phyloP scores from a whole-genome alignment of 768 basidiomycete species.

The Leccinum variicolor region DNA sequence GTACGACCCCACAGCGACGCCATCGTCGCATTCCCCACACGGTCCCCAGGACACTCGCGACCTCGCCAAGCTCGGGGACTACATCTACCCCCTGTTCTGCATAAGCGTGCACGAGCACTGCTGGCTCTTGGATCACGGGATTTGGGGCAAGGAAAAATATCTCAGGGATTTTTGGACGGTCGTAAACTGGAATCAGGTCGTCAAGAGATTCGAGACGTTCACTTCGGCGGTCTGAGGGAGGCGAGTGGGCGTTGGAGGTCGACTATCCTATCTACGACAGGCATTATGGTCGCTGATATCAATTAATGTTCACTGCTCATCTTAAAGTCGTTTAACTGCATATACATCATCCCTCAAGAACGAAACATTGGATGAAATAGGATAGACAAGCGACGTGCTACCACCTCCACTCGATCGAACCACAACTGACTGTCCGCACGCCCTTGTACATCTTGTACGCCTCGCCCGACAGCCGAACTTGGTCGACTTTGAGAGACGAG shows the following conservation, averaged over 20 bases:
- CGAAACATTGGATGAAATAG: not conserved
- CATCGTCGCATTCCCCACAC: not conserved
- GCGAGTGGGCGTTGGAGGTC: not conserved
- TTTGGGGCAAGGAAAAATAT: conserved; percentile 91
- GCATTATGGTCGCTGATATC: conserved; percentile 1
- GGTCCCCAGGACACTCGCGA: conserved; percentile 20
- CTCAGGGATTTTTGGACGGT: conserved; percentile 80
- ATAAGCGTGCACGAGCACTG: conserved; percentile 81
- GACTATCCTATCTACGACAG: conserved; percentile 8
- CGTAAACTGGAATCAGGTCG: conserved; percentile 71
- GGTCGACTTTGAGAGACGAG: conserved; percentile 81
- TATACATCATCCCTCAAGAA: conserved; percentile 1
- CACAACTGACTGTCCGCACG: conserved; percentile 54
- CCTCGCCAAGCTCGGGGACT: conserved; percentile 42
- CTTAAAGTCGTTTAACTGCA: conserved; percentile 9
- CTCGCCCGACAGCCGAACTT: conserved; percentile 77
- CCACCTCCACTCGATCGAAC: conserved; percentile 34
- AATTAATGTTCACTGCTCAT: conserved; percentile 20
- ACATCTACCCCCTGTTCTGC: conserved; percentile 73
- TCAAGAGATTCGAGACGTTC: conserved; percentile 28
- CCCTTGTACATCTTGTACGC: conserved; percentile 91
- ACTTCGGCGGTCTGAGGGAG: conserved; percentile 8
- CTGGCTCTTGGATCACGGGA: conserved; percentile 85
- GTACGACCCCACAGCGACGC: conserved; percentile 17
- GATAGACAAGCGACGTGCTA: conserved; percentile 6